Evolutionary conservation across 192 early-diverging fungal genomes (phyloP).

Genomic region (Backusella tuberculispora): DNA sequence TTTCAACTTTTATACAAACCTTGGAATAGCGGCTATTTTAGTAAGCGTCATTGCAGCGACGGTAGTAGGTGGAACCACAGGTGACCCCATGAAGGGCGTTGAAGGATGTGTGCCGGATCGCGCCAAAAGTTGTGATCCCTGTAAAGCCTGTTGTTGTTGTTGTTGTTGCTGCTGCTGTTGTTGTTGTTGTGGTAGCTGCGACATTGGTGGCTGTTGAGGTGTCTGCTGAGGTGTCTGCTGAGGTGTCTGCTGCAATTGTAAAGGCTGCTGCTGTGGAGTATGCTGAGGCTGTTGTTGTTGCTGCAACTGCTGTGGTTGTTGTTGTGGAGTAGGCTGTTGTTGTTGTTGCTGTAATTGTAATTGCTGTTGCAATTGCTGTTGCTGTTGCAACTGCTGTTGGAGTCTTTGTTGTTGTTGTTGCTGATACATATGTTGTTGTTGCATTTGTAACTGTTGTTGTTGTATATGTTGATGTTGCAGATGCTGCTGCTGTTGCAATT

Average conservation of each 20-base stretch:
- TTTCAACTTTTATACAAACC: neutral
- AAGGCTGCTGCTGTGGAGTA: neutral
- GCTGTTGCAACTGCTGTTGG: slow-evolving; percentile 23
- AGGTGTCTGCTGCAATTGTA: neutral
- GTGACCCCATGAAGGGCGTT: slow-evolving; percentile 25
- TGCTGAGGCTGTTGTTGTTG: neutral
- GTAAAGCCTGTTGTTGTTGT: slow-evolving; percentile 2
- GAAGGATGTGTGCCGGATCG: slow-evolving; percentile 26
- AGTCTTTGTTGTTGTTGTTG: slow-evolving; percentile 10
- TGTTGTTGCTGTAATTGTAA: slow-evolving; percentile 23
- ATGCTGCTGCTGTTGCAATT: neutral
- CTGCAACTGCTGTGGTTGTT: neutral
- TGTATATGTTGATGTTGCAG: slow-evolving; percentile 14
- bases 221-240: slow-evolving; percentile 24
- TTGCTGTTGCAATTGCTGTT: slow-evolving; percentile 25
- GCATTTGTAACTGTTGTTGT: slow-evolving; percentile 2
- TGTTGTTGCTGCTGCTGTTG: neutral
- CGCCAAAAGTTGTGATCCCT: slow-evolving; percentile 20
- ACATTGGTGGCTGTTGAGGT: slow-evolving; percentile 4
- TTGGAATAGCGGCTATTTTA: slow-evolving; percentile 1
- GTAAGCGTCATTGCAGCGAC: neutral
- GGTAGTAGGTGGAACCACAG: neutral
- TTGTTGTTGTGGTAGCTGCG: neutral
- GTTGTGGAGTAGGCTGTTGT: slow-evolving; percentile 2
- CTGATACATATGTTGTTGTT: neutral